These are phyloP conservation scores for Pleurotus salmoneostramineus DNA, from an alignment of 768 basidiomycete genomes.

Conservation along the genomic window DNA sequence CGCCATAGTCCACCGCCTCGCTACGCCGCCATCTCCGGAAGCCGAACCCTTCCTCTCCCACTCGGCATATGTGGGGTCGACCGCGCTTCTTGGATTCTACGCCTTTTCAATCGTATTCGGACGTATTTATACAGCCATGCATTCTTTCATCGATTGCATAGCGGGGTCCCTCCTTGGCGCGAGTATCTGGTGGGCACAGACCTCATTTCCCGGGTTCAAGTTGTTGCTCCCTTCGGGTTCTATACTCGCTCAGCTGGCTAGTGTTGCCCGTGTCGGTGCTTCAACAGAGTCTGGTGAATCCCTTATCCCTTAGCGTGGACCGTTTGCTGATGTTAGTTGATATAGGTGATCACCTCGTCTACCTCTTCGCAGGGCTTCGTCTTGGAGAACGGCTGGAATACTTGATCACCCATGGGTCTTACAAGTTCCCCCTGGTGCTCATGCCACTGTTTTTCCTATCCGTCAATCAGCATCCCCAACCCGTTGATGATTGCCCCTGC, in stretches of 20 bases:
- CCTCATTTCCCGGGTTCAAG: conserved; percentile 12
- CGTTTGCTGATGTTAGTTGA: conserved; percentile 14
- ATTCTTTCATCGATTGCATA: conserved; percentile 74
- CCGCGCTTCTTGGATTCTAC: conserved; percentile 50
- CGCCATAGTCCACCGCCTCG: conserved; percentile 51
- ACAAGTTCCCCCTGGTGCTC: conserved; percentile 57
- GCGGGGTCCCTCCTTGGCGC: conserved; percentile 64
- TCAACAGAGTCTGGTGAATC: conserved; percentile 3
- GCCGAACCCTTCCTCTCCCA: conserved; percentile 37
- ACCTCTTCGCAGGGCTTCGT: conserved; percentile 35
- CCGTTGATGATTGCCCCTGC: conserved; percentile 95
- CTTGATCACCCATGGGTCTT: conserved; percentile 33
- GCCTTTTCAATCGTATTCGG: conserved; percentile 73
- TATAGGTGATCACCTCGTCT: conserved; percentile 19
- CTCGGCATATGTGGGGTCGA: conserved; percentile 35
- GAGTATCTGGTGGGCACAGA: conserved; percentile 61
- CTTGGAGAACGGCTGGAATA: conserved; percentile 27
- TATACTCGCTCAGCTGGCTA: conserved; percentile 3
- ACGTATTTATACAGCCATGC: conserved; percentile 85
- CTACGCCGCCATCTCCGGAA: conserved; percentile 21
- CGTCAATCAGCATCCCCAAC: conserved; percentile 90
- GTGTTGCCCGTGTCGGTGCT: not conserved
- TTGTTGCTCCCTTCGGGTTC: not conserved
- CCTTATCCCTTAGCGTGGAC: conserved; percentile 18
- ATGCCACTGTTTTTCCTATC: conserved; percentile 64